Percentiles rank a stretch among this genome's conserved stretches.
These are phyloP conservation scores for Caryopteris hybrid DNA, from an alignment of 305 asterid genomes.

Conservation along the genomic window DNA sequence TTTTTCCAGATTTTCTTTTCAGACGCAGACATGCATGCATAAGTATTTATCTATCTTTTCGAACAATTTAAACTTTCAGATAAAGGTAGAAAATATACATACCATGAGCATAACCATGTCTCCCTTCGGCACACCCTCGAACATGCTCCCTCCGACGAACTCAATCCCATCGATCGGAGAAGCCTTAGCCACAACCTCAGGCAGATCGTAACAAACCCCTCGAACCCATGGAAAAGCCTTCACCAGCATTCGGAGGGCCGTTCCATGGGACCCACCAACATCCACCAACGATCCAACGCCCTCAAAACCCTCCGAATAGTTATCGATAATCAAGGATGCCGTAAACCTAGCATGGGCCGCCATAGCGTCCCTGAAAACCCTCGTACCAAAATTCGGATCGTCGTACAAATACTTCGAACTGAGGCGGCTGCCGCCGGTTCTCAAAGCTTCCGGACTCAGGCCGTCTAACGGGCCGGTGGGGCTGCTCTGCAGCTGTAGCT, in stretches of 20 bases:
- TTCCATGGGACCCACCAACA: constrained; percentile 33
- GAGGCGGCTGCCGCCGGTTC: not conserved
- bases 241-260: constrained; percentile 5
- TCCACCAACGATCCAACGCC: constrained; percentile 24
- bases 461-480: constrained; percentile 21
- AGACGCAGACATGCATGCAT: too few species aligned
- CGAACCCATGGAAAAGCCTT: constrained; percentile 25
- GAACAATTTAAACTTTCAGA: too few species aligned
- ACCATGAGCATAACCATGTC: constrained; percentile 51
- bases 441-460: constrained; percentile 2
- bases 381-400: not conserved
- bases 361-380: constrained; percentile 28
- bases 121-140: constrained; percentile 40
- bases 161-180: constrained; percentile 22
- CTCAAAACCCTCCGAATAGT: constrained; percentile 22
- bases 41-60: too few species aligned
- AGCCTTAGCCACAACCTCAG: constrained; percentile 42
- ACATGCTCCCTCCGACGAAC: constrained; percentile 52
- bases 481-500: constrained; percentile 27
- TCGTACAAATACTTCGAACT: not conserved
- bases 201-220: constrained; percentile 45
- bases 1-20: too few species aligned
- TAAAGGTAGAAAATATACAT: too few species aligned
- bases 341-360: constrained; percentile 32
- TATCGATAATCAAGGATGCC: constrained; percentile 11